Base-by-base conservation (phyloP, 73 alveolate genomes). In the Effrenium voratum region DNA sequence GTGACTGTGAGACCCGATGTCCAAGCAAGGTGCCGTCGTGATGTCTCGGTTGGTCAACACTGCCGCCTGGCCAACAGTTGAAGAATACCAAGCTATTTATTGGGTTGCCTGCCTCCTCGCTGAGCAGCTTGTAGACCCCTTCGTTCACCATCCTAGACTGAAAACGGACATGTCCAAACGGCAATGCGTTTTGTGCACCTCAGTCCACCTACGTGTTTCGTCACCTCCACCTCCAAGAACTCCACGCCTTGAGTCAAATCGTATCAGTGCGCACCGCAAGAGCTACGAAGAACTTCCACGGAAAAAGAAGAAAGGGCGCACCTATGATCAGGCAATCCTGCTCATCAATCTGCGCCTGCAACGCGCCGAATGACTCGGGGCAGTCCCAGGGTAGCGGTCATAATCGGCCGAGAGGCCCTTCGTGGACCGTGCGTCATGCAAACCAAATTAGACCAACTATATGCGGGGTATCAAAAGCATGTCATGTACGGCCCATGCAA, bases 301-400 rank as follows among this genome's bases (percentile, higher is more conserved):
- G n/a, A n/a, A n/a, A n/a, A n/a, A n/a, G n/a, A n/a, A n/a, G 70
- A 40, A 44, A 44, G 44, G 68, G 52, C 66, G 40, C n/a, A 66
- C 95, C n/a, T 16, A 87, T 87, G 81, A 87, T 70, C 68, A 87
- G 95, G 36, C 70, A 60, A 32, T 87, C 95, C 70, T 60, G 41
- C 19, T 60, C 47, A 32, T 72, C 95, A n/a, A 87, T 87, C 95
- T 87, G 95, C 50, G 95, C 95, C 95, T 87, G 45, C 13, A 30
- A 36, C 45, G 60, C 13, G 66, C 19, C 44, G 52, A 24, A n/a
- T n/a, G n/a, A n/a, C n/a, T n/a, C n/a, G n/a, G n/a, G n/a, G n/a
- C n/a, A n/a, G n/a, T n/a, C n/a, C n/a, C n/a, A n/a, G n/a, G n/a
- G n/a, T n/a, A n/a, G n/a, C n/a, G n/a, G n/a, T n/a, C n/a, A n/a